Evolutionary conservation across 345 rosid genomes (phyloP).

Genomic region (Gynandropsis gynandra): DNA sequence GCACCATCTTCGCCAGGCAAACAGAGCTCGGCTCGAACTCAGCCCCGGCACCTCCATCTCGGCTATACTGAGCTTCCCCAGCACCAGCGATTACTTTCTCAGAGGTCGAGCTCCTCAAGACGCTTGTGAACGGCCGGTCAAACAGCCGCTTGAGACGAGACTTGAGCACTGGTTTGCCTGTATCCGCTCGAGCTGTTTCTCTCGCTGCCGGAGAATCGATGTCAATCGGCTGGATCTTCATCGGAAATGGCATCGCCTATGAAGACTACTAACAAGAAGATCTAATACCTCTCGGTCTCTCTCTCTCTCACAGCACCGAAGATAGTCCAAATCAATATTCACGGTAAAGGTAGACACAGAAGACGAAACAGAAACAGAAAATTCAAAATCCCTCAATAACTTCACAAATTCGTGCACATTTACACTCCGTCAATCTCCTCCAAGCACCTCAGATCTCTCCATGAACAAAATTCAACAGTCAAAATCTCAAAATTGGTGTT

Average conservation of each 20-base stretch:
- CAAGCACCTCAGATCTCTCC: constrained; percentile 15
- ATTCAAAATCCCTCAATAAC: constrained; percentile 9
- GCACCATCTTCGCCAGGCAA: constrained; percentile 85
- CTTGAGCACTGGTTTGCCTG: constrained; percentile 52
- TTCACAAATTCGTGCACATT: constrained; percentile 19
- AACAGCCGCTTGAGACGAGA: constrained; percentile 61
- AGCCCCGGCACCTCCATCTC: constrained; percentile 25
- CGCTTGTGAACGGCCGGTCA: constrained; percentile 58
- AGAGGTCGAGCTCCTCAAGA: constrained; percentile 34
- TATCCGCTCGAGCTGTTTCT: constrained; percentile 33
- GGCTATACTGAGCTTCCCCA: constrained; percentile 32
- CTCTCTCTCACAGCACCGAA: background rate
- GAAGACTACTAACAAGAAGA: constrained; percentile 2
- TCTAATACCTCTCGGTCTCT: constrained; percentile 8
- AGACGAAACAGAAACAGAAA: constrained; percentile 10
- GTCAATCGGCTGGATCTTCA: constrained; percentile 73
- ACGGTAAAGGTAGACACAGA: constrained; percentile 16
- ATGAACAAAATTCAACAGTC: background rate
- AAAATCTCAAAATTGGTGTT: constrained; percentile 15
- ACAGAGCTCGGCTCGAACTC: constrained; percentile 91
- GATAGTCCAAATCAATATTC: constrained; percentile 23
- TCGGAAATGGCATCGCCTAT: constrained; percentile 30
- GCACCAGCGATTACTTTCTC: constrained; percentile 35
- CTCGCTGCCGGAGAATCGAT: constrained; percentile 28
- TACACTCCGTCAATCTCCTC: constrained; percentile 14